phyloP scores from a whole-genome alignment of 495 filamentous ascomycete species.

The Penicillium lagena region DNA sequence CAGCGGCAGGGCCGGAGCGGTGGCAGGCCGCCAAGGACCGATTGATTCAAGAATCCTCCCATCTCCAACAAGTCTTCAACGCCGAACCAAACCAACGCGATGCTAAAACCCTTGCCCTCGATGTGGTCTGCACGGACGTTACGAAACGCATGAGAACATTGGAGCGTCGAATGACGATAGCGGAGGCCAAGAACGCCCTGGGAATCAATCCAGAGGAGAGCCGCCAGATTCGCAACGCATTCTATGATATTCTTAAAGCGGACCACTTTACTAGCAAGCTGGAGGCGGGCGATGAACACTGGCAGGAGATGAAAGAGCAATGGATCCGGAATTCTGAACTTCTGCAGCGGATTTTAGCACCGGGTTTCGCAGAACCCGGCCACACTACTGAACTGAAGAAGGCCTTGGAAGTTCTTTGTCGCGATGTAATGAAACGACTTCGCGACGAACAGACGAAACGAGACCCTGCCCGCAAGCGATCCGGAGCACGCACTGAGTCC shows the following conservation, averaged over 20 bases:
- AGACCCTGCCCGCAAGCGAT: constrained; percentile 48
- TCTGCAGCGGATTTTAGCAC: constrained; percentile 50
- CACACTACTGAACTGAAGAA: constrained; percentile 48
- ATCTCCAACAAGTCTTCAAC: constrained; percentile 60
- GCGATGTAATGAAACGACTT: constrained; percentile 70
- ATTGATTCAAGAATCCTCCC: constrained; percentile 57
- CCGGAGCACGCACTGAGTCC: constrained; percentile 14
- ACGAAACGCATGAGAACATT: constrained; percentile 69
- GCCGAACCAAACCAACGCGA: constrained; percentile 42
- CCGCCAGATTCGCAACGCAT: constrained; percentile 55
- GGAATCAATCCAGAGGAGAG: constrained; percentile 67
- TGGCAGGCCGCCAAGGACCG: constrained; percentile 69
- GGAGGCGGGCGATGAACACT: constrained; percentile 65
- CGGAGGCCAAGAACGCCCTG: constrained; percentile 66
- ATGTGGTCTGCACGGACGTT: constrained; percentile 75
- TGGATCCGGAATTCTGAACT: constrained; percentile 59
- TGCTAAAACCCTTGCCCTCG: constrained; percentile 60
- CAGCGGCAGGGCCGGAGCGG: constrained; percentile 58
- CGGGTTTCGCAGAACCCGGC: constrained; percentile 47
- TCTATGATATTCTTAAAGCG: constrained; percentile 59
- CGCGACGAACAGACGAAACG: constrained; percentile 59
- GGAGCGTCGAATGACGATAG: constrained; percentile 57
- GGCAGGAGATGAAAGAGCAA: constrained; percentile 59
- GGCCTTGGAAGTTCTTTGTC: constrained; percentile 62
- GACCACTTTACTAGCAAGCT: constrained; percentile 70